Percentiles rank a stretch among this genome's conserved stretches.
phyloP scores from a whole-genome alignment of 2,329 filamentous ascomycete species.

The Alternaria sp. region DNA sequence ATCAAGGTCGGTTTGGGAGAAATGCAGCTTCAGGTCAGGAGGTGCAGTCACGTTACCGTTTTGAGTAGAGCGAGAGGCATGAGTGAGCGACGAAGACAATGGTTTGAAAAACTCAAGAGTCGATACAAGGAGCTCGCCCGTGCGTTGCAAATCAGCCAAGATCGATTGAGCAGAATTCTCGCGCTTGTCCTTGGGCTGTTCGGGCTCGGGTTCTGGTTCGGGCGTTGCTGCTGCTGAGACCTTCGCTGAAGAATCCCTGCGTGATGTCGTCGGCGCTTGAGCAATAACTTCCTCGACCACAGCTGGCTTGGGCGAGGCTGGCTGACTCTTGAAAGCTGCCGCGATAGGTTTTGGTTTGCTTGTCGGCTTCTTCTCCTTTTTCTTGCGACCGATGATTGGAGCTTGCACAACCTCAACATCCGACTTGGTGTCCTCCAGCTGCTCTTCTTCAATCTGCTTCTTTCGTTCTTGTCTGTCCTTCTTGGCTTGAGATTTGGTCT shows the following conservation, averaged over 20 bases:
- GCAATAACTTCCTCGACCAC: conserved; percentile 41
- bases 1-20: conserved; percentile 55
- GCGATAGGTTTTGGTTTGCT: conserved; percentile 36
- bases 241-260: conserved; percentile 30
- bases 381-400: conserved; percentile 81
- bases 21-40: conserved; percentile 48
- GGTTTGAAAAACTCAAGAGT: conserved; percentile 56
- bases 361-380: conserved; percentile 78
- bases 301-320: conserved; percentile 41
- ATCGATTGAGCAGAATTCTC: conserved; percentile 48
- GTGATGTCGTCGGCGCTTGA: conserved; percentile 26
- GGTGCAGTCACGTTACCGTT: conserved; percentile 37
- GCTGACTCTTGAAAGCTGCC: conserved; percentile 36
- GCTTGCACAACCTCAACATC: conserved; percentile 66
- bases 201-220: conserved; percentile 35
- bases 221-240: conserved; percentile 33
- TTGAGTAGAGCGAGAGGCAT: conserved; percentile 36
- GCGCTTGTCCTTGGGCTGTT: conserved; percentile 46
- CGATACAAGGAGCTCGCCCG: conserved; percentile 50
- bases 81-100: conserved; percentile 46
- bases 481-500: conserved; percentile 81
- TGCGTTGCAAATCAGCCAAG: conserved; percentile 51
- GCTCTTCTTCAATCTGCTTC: conserved; percentile 70
- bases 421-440: conserved; percentile 56
- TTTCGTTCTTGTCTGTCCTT: conserved; percentile 73